Evolutionary conservation across 495 filamentous ascomycete genomes (phyloP), one percentile per base, ranked within the genome.

Genomic region (Bombardia bombarda): DNA sequence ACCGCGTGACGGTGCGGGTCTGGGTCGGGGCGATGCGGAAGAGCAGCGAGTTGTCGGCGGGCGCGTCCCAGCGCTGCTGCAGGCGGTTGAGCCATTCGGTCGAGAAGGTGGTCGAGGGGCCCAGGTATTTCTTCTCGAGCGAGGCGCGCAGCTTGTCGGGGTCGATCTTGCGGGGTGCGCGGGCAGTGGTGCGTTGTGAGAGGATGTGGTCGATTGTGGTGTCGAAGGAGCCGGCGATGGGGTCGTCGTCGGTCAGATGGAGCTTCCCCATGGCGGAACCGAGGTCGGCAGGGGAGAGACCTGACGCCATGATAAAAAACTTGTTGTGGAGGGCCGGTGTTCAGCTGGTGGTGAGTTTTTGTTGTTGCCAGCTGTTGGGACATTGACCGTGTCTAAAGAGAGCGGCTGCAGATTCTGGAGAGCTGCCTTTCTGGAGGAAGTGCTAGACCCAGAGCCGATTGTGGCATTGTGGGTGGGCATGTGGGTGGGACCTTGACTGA

Each of bases 11-110:
- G 13, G 89, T 95, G 40, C 92, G 82, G 3, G 87, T 86, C 66
- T 97, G 93, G 0, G 89, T 95, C 13, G 88, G 87, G 7, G 87
- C 87, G 30, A 97, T 69, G 43, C 82, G 76, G 66, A 95, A 95
- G 17, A 96, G 74, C 38, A 85, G 77, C 14, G 77, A 77, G 57
- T 86, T 82, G 51, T 93, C 80, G 25, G 78, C 74, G 9, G 86
- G 72, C 33, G 76, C 69, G 43, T 95, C 86, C 90, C 88, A 97
- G 64, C 88, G 77, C 77, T 86, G 84, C 63, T 98, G 92, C 17
- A 98, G 60, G 31, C 75, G 73, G 61, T 95, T 87, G 37, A 97
- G 70, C 92, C 90, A 97, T 57, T 79, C 77, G 2, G 73, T 63
- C 32, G 80, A 84, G 62, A 97, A 96, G 2, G 68, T 68, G 6